Conservation (phyloP, 441 rosid species). For the Pelargonium fulgidum region DNA sequence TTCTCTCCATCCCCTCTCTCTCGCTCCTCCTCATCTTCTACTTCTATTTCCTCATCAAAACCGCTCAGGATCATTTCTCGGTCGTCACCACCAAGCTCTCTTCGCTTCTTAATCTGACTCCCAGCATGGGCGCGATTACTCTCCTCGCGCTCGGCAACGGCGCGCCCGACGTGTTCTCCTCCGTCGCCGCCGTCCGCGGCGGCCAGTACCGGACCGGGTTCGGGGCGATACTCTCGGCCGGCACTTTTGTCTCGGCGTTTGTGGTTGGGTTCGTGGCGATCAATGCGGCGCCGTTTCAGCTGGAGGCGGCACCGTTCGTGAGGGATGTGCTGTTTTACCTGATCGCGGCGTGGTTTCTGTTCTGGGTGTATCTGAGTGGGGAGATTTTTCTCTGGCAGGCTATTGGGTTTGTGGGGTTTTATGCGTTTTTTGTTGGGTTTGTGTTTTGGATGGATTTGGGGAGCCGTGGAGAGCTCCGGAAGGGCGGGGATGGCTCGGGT, state of each 20-base stretch:
- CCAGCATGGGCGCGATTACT: conserved; percentile 88
- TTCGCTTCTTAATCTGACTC: conserved; percentile 58
- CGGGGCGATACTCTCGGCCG: conserved; percentile 86
- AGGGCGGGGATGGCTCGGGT: conserved; percentile 14
- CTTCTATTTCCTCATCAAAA: conserved; percentile 82
- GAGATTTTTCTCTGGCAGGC: conserved; percentile 96
- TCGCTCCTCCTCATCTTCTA: conserved; percentile 55
- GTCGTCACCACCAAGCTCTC: conserved; percentile 79
- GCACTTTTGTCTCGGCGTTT: conserved; percentile 80
- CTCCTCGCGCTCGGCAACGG: conserved; percentile 91
- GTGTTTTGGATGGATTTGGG: conserved; percentile 96
- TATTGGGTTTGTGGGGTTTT: conserved; percentile 72
- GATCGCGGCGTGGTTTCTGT: conserved; percentile 60
- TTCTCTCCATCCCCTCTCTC: conserved; percentile 50
- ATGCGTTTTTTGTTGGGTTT: conserved; percentile 77
- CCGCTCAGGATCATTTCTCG: conserved; percentile 91
- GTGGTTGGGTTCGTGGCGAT: conserved; percentile 93
- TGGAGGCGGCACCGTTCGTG: conserved; percentile 61
- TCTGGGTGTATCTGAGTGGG: conserved; percentile 86
- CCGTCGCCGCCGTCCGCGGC: conserved; percentile 69
- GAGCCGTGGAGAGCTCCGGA: conserved; percentile 14
- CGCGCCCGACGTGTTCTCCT: conserved; percentile 87
- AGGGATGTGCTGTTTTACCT: conserved; percentile 81
- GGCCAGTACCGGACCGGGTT: conserved; percentile 87
- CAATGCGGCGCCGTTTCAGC: conserved; percentile 71